Percentiles rank a stretch among this genome's conserved stretches.
These are phyloP conservation scores for Paramecium bursaria DNA, from an alignment of 73 alveolate species.

Conservation along the genomic window DNA sequence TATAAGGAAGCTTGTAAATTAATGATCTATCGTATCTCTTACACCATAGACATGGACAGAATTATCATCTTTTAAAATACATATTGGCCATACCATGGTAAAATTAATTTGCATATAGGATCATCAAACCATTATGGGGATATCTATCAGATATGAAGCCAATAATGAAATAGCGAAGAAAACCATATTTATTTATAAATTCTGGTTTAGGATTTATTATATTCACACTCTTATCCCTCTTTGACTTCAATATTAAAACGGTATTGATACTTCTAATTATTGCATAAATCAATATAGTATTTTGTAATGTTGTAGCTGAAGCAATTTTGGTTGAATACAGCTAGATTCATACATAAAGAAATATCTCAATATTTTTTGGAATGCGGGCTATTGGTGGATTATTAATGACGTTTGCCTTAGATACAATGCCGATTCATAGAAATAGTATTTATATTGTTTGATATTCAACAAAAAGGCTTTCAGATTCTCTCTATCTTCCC, in stretches of 20 bases:
- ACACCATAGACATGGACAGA: constrained; percentile 10
- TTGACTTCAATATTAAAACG: constrained; percentile 67
- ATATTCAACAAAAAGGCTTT: constrained; percentile 11
- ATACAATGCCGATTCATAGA: constrained; percentile 26
- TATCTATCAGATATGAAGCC: constrained; percentile 92
- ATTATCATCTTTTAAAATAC: constrained; percentile 35
- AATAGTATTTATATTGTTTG: constrained; percentile 44
- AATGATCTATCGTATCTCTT: constrained; percentile 39
- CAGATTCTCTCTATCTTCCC: constrained; percentile 45
- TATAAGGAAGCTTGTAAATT: constrained; percentile 42
- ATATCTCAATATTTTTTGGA: constrained; percentile 75
- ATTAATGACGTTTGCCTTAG: constrained; percentile 43
- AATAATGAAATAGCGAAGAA: constrained; percentile 84
- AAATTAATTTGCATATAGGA: constrained; percentile 64
- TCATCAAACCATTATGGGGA: constrained; percentile 95
- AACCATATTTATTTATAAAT: constrained; percentile 85
- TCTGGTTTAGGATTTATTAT: constrained; percentile 74
- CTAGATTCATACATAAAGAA: constrained; percentile 60
- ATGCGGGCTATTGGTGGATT: constrained; percentile 72
- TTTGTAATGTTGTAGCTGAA: constrained; percentile 86
- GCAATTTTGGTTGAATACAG: constrained; percentile 79
- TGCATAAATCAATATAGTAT: constrained; percentile 62
- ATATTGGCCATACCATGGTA: constrained; percentile 46
- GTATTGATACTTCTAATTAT: constrained; percentile 60
- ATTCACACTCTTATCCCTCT: constrained; percentile 78